Percentiles rank a stretch among this genome's conserved stretches.
These are phyloP conservation scores for Diversispora epigaea DNA, from an alignment of 192 early-diverging fungal species.

Conservation along the genomic window DNA sequence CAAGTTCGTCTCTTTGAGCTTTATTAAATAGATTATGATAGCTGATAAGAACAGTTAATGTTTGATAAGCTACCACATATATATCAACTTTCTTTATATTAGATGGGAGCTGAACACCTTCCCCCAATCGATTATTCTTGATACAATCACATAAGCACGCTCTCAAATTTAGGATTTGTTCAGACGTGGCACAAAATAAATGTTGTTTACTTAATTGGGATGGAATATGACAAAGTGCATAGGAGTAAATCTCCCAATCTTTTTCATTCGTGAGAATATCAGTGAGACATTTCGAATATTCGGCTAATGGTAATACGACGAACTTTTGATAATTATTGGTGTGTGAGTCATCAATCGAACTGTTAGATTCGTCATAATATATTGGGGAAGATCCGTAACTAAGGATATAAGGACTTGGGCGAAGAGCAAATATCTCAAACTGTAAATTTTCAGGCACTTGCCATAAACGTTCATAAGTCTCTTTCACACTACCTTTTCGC, in stretches of 20 bases:
- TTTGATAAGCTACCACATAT: constrained; percentile 58
- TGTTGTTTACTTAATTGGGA: constrained; percentile 73
- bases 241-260: constrained; percentile 69
- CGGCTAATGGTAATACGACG: constrained; percentile 48
- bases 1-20: constrained; percentile 68
- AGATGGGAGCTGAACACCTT: constrained; percentile 48
- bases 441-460: constrained; percentile 17
- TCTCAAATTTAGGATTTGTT: constrained; percentile 54
- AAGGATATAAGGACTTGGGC: constrained; percentile 27
- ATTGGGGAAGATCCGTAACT: not conserved
- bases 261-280: constrained; percentile 65
- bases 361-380: constrained; percentile 30
- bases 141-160: constrained; percentile 59
- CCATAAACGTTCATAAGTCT: constrained; percentile 9
- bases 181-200: constrained; percentile 64
- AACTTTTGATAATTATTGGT: constrained; percentile 16
- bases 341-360: not conserved
- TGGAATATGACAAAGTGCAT: constrained; percentile 64
- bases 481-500: constrained; percentile 7
- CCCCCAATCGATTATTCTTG: constrained; percentile 37
- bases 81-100: constrained; percentile 66
- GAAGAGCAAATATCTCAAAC: constrained; percentile 1
- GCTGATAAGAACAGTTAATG: constrained; percentile 65
- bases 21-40: constrained; percentile 67
- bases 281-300: constrained; percentile 60